Conservation (phyloP, 148 eudicot species). For the Talinum fruticosum region DNA sequence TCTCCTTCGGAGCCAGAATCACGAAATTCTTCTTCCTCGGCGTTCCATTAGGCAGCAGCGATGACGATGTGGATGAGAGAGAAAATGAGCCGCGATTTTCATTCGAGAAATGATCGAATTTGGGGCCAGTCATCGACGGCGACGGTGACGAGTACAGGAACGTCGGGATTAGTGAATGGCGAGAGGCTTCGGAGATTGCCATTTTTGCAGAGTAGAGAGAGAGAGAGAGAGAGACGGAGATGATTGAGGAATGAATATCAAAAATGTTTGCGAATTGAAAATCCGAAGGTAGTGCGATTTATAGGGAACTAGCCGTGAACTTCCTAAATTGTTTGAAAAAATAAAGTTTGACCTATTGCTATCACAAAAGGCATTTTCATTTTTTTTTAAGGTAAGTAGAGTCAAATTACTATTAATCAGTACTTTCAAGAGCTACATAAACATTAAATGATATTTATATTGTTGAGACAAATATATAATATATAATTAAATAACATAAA, state of each 20-base stretch:
- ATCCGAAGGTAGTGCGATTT: neutral
- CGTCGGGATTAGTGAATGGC: slow-evolving; percentile 14
- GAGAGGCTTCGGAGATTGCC: slow-evolving; percentile 1
- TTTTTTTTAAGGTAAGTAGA: too few relatives aligned
- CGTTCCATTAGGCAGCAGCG: neutral
- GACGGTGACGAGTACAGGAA: slow-evolving; percentile 21
- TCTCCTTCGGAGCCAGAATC: slow-evolving; percentile 55
- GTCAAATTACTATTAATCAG: too few relatives aligned
- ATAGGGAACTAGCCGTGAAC: neutral
- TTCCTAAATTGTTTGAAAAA: too few relatives aligned
- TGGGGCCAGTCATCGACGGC: neutral
- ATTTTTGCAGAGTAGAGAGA: neutral
- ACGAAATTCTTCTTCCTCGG: slow-evolving; percentile 22
- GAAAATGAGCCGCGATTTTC: neutral
- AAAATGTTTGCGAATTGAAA: neutral
- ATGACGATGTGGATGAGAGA: neutral
- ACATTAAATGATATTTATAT: too few relatives aligned
- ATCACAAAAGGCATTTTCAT: too few relatives aligned
- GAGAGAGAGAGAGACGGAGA: neutral
- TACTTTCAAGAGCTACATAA: too few relatives aligned
- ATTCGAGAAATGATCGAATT: neutral
- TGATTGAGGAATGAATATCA: neutral
- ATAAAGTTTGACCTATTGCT: too few relatives aligned
- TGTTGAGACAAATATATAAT: too few relatives aligned
- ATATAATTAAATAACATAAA: too few relatives aligned